Conservation (phyloP, 2,329 filamentous ascomycete species). For the Pseudogymnoascus sp. region DNA sequence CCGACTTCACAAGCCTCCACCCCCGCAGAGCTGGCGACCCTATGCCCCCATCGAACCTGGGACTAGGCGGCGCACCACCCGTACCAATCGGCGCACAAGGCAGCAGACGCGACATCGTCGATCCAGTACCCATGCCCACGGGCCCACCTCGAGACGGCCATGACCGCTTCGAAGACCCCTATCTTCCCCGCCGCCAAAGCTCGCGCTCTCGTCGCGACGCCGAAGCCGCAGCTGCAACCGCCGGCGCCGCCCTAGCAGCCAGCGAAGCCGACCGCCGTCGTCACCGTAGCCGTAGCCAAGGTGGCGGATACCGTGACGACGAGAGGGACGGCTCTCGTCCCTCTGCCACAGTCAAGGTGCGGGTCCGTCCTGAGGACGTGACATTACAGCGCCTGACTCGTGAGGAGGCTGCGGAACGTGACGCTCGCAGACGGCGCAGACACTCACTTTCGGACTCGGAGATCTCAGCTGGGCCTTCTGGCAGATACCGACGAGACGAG, state of each 20-base stretch:
- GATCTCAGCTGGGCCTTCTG: constrained; percentile 40
- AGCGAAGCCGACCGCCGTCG: constrained; percentile 34
- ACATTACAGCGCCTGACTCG: constrained; percentile 54
- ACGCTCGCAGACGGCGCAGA: constrained; percentile 30
- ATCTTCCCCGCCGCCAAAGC: constrained; percentile 11
- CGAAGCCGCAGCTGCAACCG: constrained; percentile 39
- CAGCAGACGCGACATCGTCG: constrained; percentile 30
- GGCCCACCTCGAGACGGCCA: constrained; percentile 44
- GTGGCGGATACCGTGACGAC: constrained; percentile 14
- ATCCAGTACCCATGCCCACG: constrained; percentile 41
- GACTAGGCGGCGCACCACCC: constrained; percentile 17
- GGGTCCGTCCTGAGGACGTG: constrained; percentile 53
- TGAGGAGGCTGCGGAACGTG: constrained; percentile 41
- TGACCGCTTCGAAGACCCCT: constrained; percentile 32
- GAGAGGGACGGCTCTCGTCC: constrained; percentile 29
- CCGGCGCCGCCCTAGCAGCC: constrained; percentile 40
- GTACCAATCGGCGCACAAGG: constrained; percentile 23
- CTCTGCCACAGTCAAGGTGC: constrained; percentile 47
- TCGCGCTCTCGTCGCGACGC: constrained; percentile 27
- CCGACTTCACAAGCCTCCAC: constrained; percentile 23
- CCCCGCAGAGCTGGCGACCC: constrained; percentile 28
- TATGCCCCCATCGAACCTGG: not conserved
- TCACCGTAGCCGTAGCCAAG: constrained; percentile 13
- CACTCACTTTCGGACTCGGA: constrained; percentile 40
- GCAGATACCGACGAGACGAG: constrained; percentile 46